Evolutionary conservation across 2,329 filamentous ascomycete species (phyloP).

Genomic region (Diaporthe eres): DNA sequence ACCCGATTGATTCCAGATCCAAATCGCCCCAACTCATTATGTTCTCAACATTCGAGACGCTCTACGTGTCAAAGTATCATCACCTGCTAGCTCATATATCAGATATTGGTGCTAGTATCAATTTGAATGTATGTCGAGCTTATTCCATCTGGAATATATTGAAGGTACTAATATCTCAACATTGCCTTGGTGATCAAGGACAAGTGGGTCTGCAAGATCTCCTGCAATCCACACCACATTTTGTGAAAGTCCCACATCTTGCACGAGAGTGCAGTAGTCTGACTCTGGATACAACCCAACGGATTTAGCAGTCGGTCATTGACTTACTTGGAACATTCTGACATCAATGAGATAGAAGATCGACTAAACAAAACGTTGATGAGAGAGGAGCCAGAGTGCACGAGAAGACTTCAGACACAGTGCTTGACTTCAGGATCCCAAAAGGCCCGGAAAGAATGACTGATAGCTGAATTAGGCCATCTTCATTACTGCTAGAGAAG

Average conservation of each 20-base stretch:
- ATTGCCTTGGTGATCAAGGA: neutral
- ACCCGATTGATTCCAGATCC: neutral
- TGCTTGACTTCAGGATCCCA: neutral
- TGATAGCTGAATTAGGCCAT: neutral
- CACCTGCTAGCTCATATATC: neutral
- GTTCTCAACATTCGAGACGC: neutral
- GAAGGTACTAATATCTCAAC: neutral
- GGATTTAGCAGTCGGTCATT: neutral
- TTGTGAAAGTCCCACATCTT: constrained; percentile 1
- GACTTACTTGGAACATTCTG: neutral
- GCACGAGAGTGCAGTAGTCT: neutral
- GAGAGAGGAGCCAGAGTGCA: neutral
- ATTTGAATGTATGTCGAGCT: neutral
- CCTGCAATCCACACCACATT: neutral
- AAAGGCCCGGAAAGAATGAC: too few species aligned
- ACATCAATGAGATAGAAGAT: too few species aligned
- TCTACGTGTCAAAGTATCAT: too few species aligned
- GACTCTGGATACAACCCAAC: neutral
- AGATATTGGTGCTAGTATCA: neutral
- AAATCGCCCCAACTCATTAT: neutral
- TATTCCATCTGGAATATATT: neutral
- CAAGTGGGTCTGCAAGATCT: constrained; percentile 11
- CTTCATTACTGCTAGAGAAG: neutral
- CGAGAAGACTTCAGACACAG: neutral
- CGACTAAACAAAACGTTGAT: neutral